A percentile compares a stretch with the other conserved stretches of the same genome.
phyloP scores from a whole-genome alignment of 768 basidiomycete species.

The Rossbeevera mucosa region DNA sequence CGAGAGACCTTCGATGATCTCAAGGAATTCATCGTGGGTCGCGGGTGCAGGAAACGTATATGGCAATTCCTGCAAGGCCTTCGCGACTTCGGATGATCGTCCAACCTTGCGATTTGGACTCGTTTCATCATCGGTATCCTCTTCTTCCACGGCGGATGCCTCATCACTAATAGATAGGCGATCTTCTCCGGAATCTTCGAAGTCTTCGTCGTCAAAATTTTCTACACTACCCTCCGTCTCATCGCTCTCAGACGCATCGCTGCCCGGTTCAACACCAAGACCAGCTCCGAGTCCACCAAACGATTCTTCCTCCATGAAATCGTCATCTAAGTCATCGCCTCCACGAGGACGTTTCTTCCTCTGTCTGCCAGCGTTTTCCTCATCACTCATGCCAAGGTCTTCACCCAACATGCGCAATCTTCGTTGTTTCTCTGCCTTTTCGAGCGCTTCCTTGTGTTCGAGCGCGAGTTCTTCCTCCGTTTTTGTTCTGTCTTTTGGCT shows the following conservation, averaged over 20 bases:
- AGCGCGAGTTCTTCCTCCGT: conserved; percentile 91
- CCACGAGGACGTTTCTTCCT: conserved; percentile 55
- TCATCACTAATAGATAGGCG: conserved; percentile 36
- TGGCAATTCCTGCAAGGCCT: conserved; percentile 62
- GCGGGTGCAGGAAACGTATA: conserved; percentile 90
- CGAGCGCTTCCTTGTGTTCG: conserved; percentile 81
- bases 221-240: conserved; percentile 32
- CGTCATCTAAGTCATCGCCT: conserved; percentile 90
- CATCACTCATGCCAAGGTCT: conserved; percentile 62
- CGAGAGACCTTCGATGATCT: conserved; percentile 65
- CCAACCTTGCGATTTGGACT: conserved; percentile 30
- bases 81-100: conserved; percentile 29
- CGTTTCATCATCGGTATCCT: conserved; percentile 43
- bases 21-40: conserved; percentile 85
- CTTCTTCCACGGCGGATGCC: conserved; percentile 32
- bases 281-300: conserved; percentile 31
- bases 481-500: conserved; percentile 92
- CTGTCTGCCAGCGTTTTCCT: conserved; percentile 40
- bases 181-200: conserved; percentile 32
- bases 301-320: conserved; percentile 51
- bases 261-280: conserved; percentile 37
- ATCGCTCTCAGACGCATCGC: conserved; percentile 34
- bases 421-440: conserved; percentile 78
- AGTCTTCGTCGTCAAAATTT: conserved; percentile 17
- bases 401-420: conserved; percentile 83